Evolutionary conservation across 306 rosid genomes (phyloP).

Genomic region (Castanopsis chinensis): DNA sequence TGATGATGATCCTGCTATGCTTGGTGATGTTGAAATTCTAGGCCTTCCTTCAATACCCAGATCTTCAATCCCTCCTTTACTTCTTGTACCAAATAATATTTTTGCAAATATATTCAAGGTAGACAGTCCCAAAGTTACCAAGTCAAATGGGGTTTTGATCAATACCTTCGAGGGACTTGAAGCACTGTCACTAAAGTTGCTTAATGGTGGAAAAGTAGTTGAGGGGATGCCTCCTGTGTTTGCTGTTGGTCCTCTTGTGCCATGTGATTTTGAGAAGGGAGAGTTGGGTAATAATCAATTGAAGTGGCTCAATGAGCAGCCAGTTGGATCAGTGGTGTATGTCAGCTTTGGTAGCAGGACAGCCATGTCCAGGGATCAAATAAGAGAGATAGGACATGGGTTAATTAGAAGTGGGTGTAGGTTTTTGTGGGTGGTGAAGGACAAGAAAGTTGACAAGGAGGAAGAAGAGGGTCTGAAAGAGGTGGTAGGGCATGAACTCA

Average conservation of each 20-base stretch:
- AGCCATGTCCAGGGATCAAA: conserved; percentile 38
- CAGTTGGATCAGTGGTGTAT: conserved; percentile 46
- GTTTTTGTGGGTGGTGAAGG: conserved; percentile 63
- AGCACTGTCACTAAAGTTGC: conserved; percentile 21
- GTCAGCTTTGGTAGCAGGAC: conserved; percentile 55
- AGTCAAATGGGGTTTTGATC: conserved; percentile 41
- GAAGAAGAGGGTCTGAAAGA: conserved; percentile 33
- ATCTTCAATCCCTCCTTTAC: conserved; percentile 44
- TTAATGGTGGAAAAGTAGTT: conserved; percentile 22
- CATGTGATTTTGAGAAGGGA: conserved; percentile 44
- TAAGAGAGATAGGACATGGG: conserved; percentile 50
- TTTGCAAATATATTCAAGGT: conserved; percentile 12
- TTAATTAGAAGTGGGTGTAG: conserved; percentile 38
- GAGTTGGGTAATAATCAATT: neutral
- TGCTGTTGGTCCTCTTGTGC: conserved; percentile 45
- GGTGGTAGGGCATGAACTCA: conserved; percentile 33
- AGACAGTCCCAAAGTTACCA: conserved; percentile 31
- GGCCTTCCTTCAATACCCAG: conserved; percentile 34
- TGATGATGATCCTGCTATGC: neutral
- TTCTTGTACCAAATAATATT: conserved; percentile 11
- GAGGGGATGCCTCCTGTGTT: conserved; percentile 38
- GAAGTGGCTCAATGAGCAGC: conserved; percentile 45
- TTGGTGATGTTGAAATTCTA: conserved; percentile 28
- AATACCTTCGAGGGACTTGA: conserved; percentile 46
- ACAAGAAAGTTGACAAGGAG: conserved; percentile 45